Base-by-base conservation (phyloP, 768 basidiomycete species). In the Boletus tomentosulus region DNA sequence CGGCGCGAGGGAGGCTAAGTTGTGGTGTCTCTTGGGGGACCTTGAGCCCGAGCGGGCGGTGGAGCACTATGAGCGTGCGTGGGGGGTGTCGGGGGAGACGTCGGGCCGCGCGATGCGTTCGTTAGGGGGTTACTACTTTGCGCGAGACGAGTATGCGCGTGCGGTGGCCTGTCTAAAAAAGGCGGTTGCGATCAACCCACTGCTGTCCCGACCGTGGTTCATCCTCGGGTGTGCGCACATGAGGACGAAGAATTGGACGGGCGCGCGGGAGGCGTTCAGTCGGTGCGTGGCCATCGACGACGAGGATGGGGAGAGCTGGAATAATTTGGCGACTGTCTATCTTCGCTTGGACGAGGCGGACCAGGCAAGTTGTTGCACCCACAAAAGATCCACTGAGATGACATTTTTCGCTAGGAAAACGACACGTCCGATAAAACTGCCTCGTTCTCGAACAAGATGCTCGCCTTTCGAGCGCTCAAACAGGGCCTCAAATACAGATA, bases 271-370 rank as follows among this genome's bases (percentile, higher is more conserved):
- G 43, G 89, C 90, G 1, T 98, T 98, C 68, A 75, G 75, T 47
- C 78, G 95, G 13, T 93, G 92, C 61, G 94, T 98, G 1, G 75
- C 82, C 12, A 85, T 98, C 55, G 96, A 98, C 56, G 92, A 95
- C 54, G 97, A 98, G 60, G 95, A 99, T 64, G 92, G 84, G 4
- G 96, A 98, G 77, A 96, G 93, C 60, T 98, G 97, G 97, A 96
- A 88, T 62, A 99, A 99, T 68, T 75, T 99, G 57, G 97, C 96
- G 33, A 93, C 87, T 54, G 85, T 94, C 66, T 97, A 98, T 71
- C 81, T 99, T 57, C 86, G 92, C 44, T 78, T 96, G 69, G 87
- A 84, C 11, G 77, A 77, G 6, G 46, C 31, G 22, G 44, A 66
- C 49, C 70, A 71, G 51, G 62, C 57, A 57, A 55, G 66, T 31